These are phyloP conservation scores for Colletotrichum agaves DNA, from an alignment of 2,329 filamentous ascomycete genomes.

Conservation along the genomic window DNA sequence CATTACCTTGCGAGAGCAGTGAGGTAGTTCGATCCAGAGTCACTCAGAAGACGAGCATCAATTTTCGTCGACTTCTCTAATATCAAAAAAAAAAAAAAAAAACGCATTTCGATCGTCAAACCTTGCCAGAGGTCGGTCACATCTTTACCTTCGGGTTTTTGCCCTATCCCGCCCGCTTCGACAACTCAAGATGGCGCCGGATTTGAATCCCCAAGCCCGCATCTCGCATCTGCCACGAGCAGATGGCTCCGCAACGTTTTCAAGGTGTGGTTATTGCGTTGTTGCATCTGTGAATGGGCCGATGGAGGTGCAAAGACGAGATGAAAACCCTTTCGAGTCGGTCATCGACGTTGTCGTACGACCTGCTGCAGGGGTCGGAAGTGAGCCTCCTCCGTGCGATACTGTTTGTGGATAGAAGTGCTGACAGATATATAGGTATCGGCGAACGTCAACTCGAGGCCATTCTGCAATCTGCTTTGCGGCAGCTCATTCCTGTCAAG, in stretches of 20 bases:
- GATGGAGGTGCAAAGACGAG: constrained; percentile 86
- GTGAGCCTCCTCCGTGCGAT: constrained; percentile 55
- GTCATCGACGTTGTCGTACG: constrained; percentile 90
- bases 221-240: constrained; percentile 73
- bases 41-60: not conserved
- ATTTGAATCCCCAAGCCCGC: constrained; percentile 60
- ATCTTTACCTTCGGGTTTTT: no score
- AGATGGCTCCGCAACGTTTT: constrained; percentile 84
- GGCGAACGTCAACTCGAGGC: constrained; percentile 86
- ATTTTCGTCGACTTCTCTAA: no score
- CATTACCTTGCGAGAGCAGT: not conserved
- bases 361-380: constrained; percentile 85
- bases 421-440: constrained; percentile 61
- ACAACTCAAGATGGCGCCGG: constrained; percentile 28
- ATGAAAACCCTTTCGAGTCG: constrained; percentile 92
- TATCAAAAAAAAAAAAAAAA: no score
- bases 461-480: constrained; percentile 76
- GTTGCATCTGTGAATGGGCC: constrained; percentile 92
- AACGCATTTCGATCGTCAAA: no score
- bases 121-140: no score
- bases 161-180: not conserved
- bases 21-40: not conserved
- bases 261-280: constrained; percentile 80
- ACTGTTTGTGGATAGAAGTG: constrained; percentile 25
- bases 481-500: constrained; percentile 78